Evolutionary conservation across 495 filamentous ascomycete genomes (phyloP).

Genomic region (Astrothelium subdiscretum): DNA sequence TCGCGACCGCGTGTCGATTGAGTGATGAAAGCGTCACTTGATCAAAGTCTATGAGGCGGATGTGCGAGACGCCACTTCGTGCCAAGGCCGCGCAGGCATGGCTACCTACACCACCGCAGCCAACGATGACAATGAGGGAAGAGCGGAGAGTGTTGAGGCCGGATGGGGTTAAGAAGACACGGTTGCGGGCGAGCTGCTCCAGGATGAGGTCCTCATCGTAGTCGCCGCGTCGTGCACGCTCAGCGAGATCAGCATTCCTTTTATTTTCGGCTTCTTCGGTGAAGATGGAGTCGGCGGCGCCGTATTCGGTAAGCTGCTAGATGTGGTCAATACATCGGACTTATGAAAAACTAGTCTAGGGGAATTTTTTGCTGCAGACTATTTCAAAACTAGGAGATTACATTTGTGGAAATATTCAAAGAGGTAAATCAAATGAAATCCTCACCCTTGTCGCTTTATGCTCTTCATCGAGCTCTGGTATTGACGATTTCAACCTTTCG

Average conservation of each 20-base stretch:
- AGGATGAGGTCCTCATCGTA: slow-evolving; percentile 92
- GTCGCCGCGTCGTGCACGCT: slow-evolving; percentile 71
- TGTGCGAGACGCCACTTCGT: slow-evolving; percentile 72
- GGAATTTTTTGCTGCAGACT: not conserved
- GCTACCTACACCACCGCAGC: slow-evolving; percentile 89
- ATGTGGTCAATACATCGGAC: slow-evolving; percentile 24
- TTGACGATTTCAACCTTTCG: slow-evolving; percentile 24
- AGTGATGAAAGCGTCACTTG: slow-evolving; percentile 89
- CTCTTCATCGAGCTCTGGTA: slow-evolving; percentile 22
- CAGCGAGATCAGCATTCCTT: slow-evolving; percentile 61
- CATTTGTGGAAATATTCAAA: not conserved
- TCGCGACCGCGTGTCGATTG: slow-evolving; percentile 90
- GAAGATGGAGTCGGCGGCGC: slow-evolving; percentile 45
- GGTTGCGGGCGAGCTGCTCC: slow-evolving; percentile 91
- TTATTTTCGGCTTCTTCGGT: slow-evolving; percentile 57
- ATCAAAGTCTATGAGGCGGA: slow-evolving; percentile 94
- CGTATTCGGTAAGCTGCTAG: slow-evolving; percentile 61
- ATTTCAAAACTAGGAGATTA: not conserved
- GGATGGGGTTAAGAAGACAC: slow-evolving; percentile 75
- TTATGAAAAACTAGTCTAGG: not conserved
- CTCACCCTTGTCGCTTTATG: slow-evolving; percentile 21
- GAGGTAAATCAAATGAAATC: not conserved
- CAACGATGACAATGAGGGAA: slow-evolving; percentile 79
- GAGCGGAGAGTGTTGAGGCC: slow-evolving; percentile 69
- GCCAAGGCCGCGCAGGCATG: slow-evolving; percentile 79